Evolutionary conservation across 139 green algal species (phyloP), one percentile per base, ranked within the genome.

Genomic region (Haematococcus lacustris): DNA sequence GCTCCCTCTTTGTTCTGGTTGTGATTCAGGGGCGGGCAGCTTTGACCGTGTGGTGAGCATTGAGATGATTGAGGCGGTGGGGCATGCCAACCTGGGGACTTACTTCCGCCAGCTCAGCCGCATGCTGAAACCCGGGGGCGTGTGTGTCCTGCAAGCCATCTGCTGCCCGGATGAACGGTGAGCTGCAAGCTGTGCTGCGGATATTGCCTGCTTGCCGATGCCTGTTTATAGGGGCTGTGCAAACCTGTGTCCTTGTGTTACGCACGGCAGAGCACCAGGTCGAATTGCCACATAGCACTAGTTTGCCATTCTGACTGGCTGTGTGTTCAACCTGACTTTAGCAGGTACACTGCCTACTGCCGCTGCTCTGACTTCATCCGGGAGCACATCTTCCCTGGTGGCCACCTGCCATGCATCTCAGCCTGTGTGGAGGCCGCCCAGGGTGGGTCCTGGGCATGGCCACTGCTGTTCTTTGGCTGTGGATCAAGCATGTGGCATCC

Each of bases 11-110:
- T n/a, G n/a, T n/a, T n/a, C n/a, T n/a, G n/a, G n/a, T n/a, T n/a
- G 47, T 21, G 9, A 7, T 28, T 5, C 76, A 34, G 88, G 82
- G n/a, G 77, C 68, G 32, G 84, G 84, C 25, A 83, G 61, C 3
- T 97, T 90, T 68, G 93, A 97, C 75, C 78, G 80, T 66, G 90
- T 96, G 71, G 80, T 97, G 3, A 91, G 80, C 61, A 93, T 92
- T 71, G 94, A 98, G 84, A 98, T 98, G 94, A 95, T 98, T 41
- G 94, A 98, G 85, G 94, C 94, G 0, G 94, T 98, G 51, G 94
- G 94, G 4, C 92, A 98, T 74, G 93, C 98, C 77, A 86, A 97
- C 79, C 80, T 97, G 47, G 30, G 53, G 3, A 78, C 74, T 6
- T 98, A 94, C 89, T 98, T 98, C 73, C 33, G 7, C 39, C 73